Conservation (phyloP, 2,329 filamentous ascomycete species). For the Venturia aucupariae region DNA sequence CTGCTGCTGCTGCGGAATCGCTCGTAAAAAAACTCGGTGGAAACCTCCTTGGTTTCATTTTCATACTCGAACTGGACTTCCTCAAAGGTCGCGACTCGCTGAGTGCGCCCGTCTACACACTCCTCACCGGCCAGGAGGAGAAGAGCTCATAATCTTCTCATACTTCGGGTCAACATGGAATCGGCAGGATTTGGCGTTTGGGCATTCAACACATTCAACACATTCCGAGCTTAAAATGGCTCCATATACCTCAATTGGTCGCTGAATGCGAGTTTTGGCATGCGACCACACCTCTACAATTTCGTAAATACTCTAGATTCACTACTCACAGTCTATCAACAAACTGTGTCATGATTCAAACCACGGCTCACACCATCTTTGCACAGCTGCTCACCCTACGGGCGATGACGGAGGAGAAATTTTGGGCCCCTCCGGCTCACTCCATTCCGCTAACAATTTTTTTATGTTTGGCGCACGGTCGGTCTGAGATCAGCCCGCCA, state of each 20-base stretch:
- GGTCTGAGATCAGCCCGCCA: not conserved
- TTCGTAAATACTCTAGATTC: not conserved
- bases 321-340: not conserved
- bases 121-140: constrained; percentile 57
- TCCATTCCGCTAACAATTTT: not conserved
- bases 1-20: constrained; percentile 75
- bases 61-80: constrained; percentile 92
- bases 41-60: constrained; percentile 78
- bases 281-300: not conserved
- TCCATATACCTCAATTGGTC: constrained; percentile 4
- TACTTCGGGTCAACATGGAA: not conserved
- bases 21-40: constrained; percentile 82
- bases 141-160: not conserved
- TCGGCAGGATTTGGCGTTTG: not conserved
- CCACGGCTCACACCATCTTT: not conserved
- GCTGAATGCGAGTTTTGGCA: not conserved
- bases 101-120: constrained; percentile 69
- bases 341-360: not conserved
- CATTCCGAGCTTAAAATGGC: not conserved
- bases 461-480: not conserved
- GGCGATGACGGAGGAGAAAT: not conserved
- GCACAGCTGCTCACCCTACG: not conserved
- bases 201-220: not conserved
- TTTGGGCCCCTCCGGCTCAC: not conserved
- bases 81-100: constrained; percentile 89